Conservation (phyloP, 1,139 yeast species). For the Geotrichum aggregatum region DNA sequence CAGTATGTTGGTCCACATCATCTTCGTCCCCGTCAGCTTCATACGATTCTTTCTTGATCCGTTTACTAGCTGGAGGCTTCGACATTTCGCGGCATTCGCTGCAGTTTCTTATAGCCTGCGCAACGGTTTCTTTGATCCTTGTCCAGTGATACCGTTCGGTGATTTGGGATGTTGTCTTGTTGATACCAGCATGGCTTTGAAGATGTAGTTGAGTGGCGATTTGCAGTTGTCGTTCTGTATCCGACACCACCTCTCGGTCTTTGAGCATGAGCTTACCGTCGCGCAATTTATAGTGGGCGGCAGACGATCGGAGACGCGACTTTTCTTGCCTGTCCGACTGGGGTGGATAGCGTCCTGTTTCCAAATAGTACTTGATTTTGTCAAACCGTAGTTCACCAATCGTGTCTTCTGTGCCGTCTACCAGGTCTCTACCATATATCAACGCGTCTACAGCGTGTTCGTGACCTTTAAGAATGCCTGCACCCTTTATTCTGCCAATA, state of each 20-base stretch:
- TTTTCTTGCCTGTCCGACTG: conserved; percentile 78
- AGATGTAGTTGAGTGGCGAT: conserved; percentile 71
- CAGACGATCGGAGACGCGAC: conserved; percentile 74
- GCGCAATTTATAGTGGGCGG: conserved; percentile 68
- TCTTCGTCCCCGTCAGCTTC: conserved; percentile 17
- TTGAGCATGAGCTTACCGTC: conserved; percentile 72
- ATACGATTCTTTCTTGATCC: conserved; percentile 23
- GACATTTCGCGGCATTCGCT: conserved; percentile 58
- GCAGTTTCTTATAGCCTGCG: conserved; percentile 73
- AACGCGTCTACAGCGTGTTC: conserved; percentile 79
- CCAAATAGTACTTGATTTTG: conserved; percentile 69
- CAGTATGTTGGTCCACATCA: conserved; percentile 13
- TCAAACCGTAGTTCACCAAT: conserved; percentile 66
- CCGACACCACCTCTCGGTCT: conserved; percentile 77
- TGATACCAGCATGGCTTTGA: conserved; percentile 77
- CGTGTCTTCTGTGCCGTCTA: conserved; percentile 48
- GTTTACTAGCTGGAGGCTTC: conserved; percentile 28
- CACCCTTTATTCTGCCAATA: conserved; percentile 74
- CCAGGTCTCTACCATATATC: conserved; percentile 59
- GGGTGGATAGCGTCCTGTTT: conserved; percentile 83
- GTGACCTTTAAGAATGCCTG: conserved; percentile 81
- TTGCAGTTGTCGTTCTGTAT: conserved; percentile 66
- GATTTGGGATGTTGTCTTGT: conserved; percentile 73
- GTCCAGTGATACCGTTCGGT: conserved; percentile 88
- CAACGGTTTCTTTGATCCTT: conserved; percentile 81